These are phyloP conservation scores for Spinacia oleracea DNA, from an alignment of 179 eudicot species.

Conservation along the genomic window DNA sequence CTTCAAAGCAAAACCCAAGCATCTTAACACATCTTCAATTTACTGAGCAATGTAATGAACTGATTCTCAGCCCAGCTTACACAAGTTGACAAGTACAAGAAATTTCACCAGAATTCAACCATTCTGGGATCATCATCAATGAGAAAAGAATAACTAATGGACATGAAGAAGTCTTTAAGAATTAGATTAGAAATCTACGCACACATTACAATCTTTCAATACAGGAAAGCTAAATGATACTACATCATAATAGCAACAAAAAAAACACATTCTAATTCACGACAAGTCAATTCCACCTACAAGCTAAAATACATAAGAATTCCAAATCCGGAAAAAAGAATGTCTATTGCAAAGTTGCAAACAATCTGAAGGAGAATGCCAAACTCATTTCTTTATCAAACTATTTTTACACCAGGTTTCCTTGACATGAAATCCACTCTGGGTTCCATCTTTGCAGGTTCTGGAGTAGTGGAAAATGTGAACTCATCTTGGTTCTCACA, in stretches of 20 bases:
- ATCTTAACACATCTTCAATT: too few species aligned
- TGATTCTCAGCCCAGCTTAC: background rate
- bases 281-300: constrained; percentile 2
- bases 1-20: background rate
- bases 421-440: constrained; percentile 39
- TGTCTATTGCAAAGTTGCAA: constrained; percentile 3
- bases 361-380: constrained; percentile 7
- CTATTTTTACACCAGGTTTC: constrained; percentile 31
- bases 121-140: background rate
- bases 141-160: background rate
- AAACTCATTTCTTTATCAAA: constrained; percentile 9
- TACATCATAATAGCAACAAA: constrained; percentile 4
- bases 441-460: constrained; percentile 58
- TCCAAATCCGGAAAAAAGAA: background rate
- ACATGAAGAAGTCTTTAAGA: background rate
- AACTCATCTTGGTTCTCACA: constrained; percentile 35
- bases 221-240: background rate
- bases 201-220: background rate
- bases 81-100: too few species aligned
- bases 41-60: too few species aligned
- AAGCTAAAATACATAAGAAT: background rate
- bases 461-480: constrained; percentile 49
- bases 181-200: background rate
- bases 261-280: constrained; percentile 5
- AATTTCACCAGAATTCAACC: background rate